Evolutionary conservation across 2,329 filamentous ascomycete species (phyloP).

Genomic region (Calonectria crousiana): DNA sequence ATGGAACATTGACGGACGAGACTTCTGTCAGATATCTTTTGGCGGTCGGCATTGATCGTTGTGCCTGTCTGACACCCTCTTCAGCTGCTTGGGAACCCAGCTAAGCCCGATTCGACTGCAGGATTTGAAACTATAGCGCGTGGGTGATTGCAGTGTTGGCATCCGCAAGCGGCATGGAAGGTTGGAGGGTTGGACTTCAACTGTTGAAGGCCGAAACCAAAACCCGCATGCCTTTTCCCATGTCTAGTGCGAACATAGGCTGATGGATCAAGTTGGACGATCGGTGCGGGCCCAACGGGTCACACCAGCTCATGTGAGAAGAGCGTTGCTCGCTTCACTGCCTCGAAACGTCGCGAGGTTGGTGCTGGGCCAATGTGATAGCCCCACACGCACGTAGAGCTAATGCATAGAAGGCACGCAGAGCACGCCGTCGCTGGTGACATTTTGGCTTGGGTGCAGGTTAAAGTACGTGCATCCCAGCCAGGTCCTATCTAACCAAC

Average conservation of each 20-base stretch:
- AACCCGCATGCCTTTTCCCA: neutral
- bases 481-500: neutral
- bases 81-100: neutral
- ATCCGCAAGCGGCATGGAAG: neutral
- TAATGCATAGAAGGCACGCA: neutral
- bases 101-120: neutral
- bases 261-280: neutral
- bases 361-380: neutral
- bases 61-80: neutral
- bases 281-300: neutral
- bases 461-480: constrained; percentile 1
- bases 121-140: neutral
- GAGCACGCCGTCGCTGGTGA: neutral
- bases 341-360: neutral
- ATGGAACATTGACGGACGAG: neutral
- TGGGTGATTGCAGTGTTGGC: neutral
- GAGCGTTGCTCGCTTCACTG: neutral
- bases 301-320: neutral
- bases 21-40: neutral
- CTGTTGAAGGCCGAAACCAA: neutral
- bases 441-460: neutral
- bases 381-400: neutral
- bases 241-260: neutral
- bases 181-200: neutral
- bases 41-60: neutral